phyloP scores from a whole-genome alignment of 2,329 filamentous ascomycete genomes.

The Aplosporella prunicola region DNA sequence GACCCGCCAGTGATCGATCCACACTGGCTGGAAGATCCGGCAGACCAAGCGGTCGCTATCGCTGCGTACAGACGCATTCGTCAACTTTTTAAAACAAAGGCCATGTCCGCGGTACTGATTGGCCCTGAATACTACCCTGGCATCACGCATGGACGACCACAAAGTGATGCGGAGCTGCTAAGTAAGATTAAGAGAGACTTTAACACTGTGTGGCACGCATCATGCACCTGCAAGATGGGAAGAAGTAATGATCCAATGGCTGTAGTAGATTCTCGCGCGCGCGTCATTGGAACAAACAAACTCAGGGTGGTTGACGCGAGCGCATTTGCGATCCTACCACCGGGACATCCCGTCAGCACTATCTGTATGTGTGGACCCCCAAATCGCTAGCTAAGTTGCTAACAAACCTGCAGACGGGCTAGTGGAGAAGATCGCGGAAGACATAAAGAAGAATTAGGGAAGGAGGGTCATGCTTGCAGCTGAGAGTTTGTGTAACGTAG shows the following conservation, averaged over 20 bases:
- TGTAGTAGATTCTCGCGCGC: conserved; percentile 16
- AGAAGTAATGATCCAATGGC: conserved; percentile 9
- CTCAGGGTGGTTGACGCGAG: conserved; percentile 18
- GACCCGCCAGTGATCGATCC: conserved; percentile 44
- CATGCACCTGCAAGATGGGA: neutral
- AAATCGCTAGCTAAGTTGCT: conserved; percentile 7
- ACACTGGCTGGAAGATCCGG: conserved; percentile 22
- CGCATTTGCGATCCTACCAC: conserved; percentile 15
- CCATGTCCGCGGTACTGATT: conserved; percentile 28
- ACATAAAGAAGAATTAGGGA: too few relatives aligned
- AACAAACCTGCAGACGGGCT: conserved; percentile 5
- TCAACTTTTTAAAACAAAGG: conserved; percentile 18
- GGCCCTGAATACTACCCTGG: conserved; percentile 46
- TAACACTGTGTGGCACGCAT: neutral
- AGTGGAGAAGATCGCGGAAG: neutral
- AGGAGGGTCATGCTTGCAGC: too few relatives aligned
- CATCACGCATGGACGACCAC: conserved; percentile 36
- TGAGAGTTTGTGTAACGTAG: too few relatives aligned
- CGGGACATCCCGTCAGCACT: neutral
- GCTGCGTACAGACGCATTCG: conserved; percentile 24
- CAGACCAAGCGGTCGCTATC: conserved; percentile 24
- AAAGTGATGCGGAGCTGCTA: conserved; percentile 40
- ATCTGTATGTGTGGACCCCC: conserved; percentile 14
- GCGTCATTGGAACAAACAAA: conserved; percentile 16
- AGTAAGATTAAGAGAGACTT: conserved; percentile 44